Conservation (phyloP, 2,329 filamentous ascomycete genomes). For the Aspergillus transmontanensis region DNA sequence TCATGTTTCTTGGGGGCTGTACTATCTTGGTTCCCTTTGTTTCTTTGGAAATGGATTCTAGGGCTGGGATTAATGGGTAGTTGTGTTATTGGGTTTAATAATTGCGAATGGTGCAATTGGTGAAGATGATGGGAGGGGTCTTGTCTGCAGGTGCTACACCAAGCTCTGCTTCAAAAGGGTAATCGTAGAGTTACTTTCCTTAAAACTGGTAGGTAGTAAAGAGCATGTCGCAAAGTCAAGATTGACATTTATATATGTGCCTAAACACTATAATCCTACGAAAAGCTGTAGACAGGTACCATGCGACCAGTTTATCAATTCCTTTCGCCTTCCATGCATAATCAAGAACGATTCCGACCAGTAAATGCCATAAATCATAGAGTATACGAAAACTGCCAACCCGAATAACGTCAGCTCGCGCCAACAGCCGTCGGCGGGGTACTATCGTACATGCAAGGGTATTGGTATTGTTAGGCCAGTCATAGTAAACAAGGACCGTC, state of each 20-base stretch:
- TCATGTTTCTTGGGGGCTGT: neutral
- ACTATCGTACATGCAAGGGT: slow-evolving; percentile 1
- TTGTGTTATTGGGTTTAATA: neutral
- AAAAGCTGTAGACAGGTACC: neutral
- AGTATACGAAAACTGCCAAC: neutral
- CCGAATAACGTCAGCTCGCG: neutral
- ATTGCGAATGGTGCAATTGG: neutral
- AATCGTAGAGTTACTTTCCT: neutral
- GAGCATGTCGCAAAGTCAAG: neutral
- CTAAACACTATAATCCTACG: neutral
- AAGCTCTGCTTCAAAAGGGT: neutral
- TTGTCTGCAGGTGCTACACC: neutral
- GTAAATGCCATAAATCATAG: slow-evolving; percentile 10
- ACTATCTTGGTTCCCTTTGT: neutral
- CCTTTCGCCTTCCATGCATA: slow-evolving; percentile 5
- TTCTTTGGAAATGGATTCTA: neutral
- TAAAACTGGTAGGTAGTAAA: neutral
- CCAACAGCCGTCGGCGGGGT: neutral
- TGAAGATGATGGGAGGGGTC: neutral
- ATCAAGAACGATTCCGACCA: slow-evolving; percentile 1
- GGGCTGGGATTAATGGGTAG: neutral
- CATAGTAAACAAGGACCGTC: neutral
- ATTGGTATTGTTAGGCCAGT: neutral
- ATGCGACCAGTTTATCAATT: neutral
- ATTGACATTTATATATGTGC: neutral